Base-by-base conservation (phyloP, 202 grass and related monocot species). In the Elaeis oleifera region DNA sequence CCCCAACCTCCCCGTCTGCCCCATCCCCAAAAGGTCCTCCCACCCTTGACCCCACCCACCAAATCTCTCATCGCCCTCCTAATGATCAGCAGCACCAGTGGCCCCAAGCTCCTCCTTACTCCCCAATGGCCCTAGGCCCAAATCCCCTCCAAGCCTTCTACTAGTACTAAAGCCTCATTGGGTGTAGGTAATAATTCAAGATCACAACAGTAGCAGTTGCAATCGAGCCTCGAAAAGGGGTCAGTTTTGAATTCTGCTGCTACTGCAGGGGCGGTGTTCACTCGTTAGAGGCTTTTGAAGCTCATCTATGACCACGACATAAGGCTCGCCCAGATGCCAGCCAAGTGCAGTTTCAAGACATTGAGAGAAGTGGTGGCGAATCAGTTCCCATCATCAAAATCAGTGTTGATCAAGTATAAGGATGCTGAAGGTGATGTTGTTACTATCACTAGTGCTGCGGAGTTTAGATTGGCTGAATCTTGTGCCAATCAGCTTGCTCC, bases 251-350 rank as follows among this genome's bases (percentile, higher is more conserved):
- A 28, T 13, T 44, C 9, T 13, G 7, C 36, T 44, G 36, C 9
- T 44, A 44, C 11, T 14, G 36, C 36, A 44, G 11, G 1, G 57
- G 23, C 11, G 18, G 56, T 16, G 31, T 23, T 49, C 1, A 56
- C 50, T 32, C 56, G 50, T 50, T 67, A 68, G 56, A 85, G 94
- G 69, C 84, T 82, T n/a, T 78, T 97, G 58, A 97, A 92, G 66
- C 82, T 97, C 55, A 82, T 97, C 44, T 92, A 97, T 54, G 94
- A 77, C 74, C 94, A 97, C 8, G 94, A 97, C 64, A 97, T 97
- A 57, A 81, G 94, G 66, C 94, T 97, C 4, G 80, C 79, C 5
- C 77, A 86, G 75, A 77, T 97, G 78, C 94, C 84, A 0, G 82
- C 79, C 25, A 86, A 80, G 68, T 92, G 94, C 62, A 84, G 69